Evolutionary conservation across 305 asterid genomes (phyloP).

Genomic region (Striga hermonthica): DNA sequence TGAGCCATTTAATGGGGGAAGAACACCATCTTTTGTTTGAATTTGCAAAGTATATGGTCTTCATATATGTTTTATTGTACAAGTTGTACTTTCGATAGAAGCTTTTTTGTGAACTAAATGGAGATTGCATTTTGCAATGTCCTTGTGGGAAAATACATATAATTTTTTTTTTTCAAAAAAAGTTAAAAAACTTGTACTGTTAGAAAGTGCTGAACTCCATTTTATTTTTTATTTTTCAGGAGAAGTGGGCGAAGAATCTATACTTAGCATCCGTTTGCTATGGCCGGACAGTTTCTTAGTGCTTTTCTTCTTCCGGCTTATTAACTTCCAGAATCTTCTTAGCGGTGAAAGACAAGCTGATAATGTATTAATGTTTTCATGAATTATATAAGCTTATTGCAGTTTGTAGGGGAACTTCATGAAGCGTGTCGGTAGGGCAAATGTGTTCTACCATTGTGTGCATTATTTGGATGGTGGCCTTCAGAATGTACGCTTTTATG

Average conservation of each 20-base stretch:
- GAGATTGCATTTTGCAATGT: too few relatives aligned
- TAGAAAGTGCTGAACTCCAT: too few relatives aligned
- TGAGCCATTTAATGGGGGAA: too few relatives aligned
- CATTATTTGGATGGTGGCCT: neutral
- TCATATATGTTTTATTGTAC: too few relatives aligned
- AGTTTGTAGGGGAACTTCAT: neutral
- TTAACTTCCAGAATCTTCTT: neutral
- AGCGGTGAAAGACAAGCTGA: neutral
- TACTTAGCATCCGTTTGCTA: conserved; percentile 77
- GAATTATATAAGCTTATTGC: neutral
- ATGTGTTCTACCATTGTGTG: neutral
- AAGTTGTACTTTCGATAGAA: too few relatives aligned
- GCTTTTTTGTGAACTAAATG: too few relatives aligned
- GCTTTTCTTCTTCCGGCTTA: conserved; percentile 12
- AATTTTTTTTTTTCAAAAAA: too few relatives aligned
- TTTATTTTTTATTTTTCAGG: conserved; percentile 40
- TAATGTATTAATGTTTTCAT: too few relatives aligned
- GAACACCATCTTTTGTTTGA: too few relatives aligned
- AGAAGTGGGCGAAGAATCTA: conserved; percentile 85
- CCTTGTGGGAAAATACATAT: too few relatives aligned
- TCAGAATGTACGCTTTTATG: neutral
- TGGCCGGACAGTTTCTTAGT: conserved; percentile 81
- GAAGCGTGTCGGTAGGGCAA: neutral
- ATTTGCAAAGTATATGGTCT: too few relatives aligned
- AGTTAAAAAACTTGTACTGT: too few relatives aligned